These are phyloP conservation scores for Oryza punctata DNA, from an alignment of 176 grass and related monocot genomes.

Conservation along the genomic window DNA sequence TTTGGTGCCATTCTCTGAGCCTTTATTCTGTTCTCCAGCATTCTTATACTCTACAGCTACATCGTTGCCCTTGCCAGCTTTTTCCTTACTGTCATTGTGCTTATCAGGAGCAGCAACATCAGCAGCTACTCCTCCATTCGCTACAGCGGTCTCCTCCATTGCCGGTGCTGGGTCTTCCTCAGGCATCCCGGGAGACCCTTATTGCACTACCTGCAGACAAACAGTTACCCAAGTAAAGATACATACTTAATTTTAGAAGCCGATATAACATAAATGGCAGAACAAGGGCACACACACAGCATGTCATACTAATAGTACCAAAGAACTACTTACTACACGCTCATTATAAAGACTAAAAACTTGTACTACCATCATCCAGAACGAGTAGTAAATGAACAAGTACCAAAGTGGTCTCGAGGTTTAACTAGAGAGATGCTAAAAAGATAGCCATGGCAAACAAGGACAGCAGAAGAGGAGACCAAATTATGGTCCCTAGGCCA, in stretches of 20 bases:
- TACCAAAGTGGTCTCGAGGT: no score
- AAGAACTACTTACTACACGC: background rate
- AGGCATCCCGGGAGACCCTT: conserved; percentile 35
- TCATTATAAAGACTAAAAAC: background rate
- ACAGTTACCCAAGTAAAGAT: conserved; percentile 6
- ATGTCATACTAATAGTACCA: background rate
- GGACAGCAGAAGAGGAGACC: background rate
- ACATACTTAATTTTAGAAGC: conserved; percentile 2
- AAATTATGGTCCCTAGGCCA: background rate
- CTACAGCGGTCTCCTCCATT: conserved; percentile 44
- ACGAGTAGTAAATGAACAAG: background rate
- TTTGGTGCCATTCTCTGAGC: conserved; percentile 39
- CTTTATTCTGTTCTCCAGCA: conserved; percentile 34
- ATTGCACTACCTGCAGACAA: conserved; percentile 40
- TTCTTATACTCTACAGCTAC: conserved; percentile 5
- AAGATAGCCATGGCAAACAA: background rate
- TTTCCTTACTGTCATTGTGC: conserved; percentile 33
- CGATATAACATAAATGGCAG: background rate
- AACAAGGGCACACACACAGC: background rate
- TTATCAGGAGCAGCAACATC: conserved; percentile 31
- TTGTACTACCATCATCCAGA: background rate
- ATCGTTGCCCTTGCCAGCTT: conserved; percentile 22
- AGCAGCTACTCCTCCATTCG: conserved; percentile 41
- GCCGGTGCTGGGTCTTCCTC: conserved; percentile 32
- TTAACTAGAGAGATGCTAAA: background rate